A percentile compares a stretch with the other conserved stretches of the same genome.
These are phyloP conservation scores for Ceratocystis destructans DNA, from an alignment of 2,329 filamentous ascomycete genomes.

Conservation along the genomic window DNA sequence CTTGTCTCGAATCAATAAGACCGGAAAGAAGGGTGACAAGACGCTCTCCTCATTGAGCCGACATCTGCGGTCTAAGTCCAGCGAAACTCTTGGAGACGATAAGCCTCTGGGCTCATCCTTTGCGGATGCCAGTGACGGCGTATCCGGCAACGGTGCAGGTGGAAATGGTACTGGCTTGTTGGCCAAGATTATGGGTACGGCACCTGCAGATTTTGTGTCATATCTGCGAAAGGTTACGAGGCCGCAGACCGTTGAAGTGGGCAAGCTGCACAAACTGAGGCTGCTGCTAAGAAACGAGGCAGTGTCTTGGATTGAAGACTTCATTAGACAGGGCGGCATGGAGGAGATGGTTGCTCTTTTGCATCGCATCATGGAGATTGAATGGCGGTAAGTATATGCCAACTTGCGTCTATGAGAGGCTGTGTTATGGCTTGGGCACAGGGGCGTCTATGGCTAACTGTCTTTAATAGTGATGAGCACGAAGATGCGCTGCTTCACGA, in stretches of 20 bases:
- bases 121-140: constrained; percentile 4
- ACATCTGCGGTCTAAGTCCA: constrained; percentile 58
- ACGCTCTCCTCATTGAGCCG: constrained; percentile 37
- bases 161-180: constrained; percentile 42
- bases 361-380: constrained; percentile 84
- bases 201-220: constrained; percentile 70
- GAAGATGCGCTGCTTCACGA: constrained; percentile 90
- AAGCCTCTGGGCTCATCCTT: constrained; percentile 31
- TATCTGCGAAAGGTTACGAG: constrained; percentile 72
- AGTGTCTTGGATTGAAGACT: constrained; percentile 86
- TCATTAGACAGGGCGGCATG: constrained; percentile 84
- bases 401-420: constrained; percentile 10
- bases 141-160: constrained; percentile 35
- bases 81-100: constrained; percentile 52
- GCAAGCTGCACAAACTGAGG: constrained; percentile 83
- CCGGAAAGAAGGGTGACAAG: constrained; percentile 43
- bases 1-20: constrained; percentile 39
- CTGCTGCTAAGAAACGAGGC: constrained; percentile 87
- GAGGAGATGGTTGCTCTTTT: constrained; percentile 74
- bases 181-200: constrained; percentile 55
- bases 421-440: not conserved
- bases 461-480: constrained; percentile 64
- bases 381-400: constrained; percentile 63
- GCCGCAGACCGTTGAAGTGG: constrained; percentile 78
- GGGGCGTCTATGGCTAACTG: constrained; percentile 19